Percentiles rank a stretch among this genome's conserved stretches.
phyloP scores from a whole-genome alignment of 352 stramenopile species.

The Globisporangium orthogonon region DNA sequence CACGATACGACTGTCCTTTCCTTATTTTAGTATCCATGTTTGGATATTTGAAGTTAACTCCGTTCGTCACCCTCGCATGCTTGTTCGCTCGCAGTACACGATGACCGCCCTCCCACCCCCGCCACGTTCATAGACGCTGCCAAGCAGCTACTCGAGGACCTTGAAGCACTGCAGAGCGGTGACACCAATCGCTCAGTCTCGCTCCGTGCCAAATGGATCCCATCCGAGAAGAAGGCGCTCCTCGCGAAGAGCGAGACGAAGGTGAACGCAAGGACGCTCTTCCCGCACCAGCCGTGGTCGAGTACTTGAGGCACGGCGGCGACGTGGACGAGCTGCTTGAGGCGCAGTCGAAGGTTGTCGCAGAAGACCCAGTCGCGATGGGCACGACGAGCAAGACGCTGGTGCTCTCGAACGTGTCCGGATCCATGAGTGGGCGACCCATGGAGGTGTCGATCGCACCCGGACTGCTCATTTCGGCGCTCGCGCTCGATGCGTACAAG shows the following conservation, averaged over 20 bases:
- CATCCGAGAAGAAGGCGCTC: conserved; percentile 45
- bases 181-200: conserved; percentile 18
- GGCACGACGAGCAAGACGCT: conserved; percentile 24
- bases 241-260: conserved; percentile 30
- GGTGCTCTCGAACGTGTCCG: conserved; percentile 47
- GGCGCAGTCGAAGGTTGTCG: conserved; percentile 40
- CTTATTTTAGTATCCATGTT: too few species aligned
- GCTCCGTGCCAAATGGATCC: conserved; percentile 52
- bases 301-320: conserved; percentile 20
- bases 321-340: conserved; percentile 33
- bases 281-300: conserved; percentile 39
- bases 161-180: conserved; percentile 15
- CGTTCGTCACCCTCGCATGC: too few species aligned
- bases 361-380: conserved; percentile 16
- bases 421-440: conserved; percentile 25
- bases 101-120: too few species aligned
- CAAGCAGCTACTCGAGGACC: conserved; percentile 25
- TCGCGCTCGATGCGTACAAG: conserved; percentile 40
- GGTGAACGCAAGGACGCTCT: conserved; percentile 36
- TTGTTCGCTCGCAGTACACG: too few species aligned
- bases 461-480: conserved; percentile 30
- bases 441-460: conserved; percentile 42
- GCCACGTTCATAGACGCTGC: too few species aligned
- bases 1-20: too few species aligned
- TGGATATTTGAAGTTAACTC: too few species aligned